Percentiles rank a stretch among this genome's conserved stretches.
Conservation (phyloP, 371 early-diverging fungal genomes). For the Mucor circinelloides region DNA sequence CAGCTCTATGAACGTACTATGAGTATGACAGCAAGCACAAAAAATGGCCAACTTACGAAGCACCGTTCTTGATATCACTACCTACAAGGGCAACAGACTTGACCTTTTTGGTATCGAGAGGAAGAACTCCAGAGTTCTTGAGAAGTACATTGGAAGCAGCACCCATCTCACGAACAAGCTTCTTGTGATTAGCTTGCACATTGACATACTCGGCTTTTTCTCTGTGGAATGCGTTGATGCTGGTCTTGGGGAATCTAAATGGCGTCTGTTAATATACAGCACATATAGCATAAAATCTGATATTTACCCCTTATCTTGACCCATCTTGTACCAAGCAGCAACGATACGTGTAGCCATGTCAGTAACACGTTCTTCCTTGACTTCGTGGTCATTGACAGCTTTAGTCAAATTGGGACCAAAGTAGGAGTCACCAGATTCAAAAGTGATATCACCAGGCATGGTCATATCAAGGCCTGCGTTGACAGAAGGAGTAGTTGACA, state of each 20-base stretch:
- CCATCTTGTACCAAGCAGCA: constrained; percentile 54
- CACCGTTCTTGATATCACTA: constrained; percentile 42
- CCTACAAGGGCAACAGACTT: constrained; percentile 54
- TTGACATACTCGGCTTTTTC: constrained; percentile 27
- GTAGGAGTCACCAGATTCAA: constrained; percentile 23
- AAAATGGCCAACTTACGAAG: constrained; percentile 18
- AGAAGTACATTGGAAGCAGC: constrained; percentile 57
- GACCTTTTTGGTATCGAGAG: constrained; percentile 28
- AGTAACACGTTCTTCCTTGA: constrained; percentile 40
- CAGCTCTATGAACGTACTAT: not conserved
- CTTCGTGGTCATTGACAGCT: constrained; percentile 30
- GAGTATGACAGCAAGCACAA: too few species aligned
- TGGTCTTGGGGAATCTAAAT: constrained; percentile 36
- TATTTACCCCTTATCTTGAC: constrained; percentile 38
- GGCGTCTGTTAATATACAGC: not conserved
- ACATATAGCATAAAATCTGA: not conserved
- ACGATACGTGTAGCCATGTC: constrained; percentile 65
- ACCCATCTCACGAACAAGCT: constrained; percentile 45
- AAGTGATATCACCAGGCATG: constrained; percentile 55
- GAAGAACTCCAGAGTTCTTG: constrained; percentile 43
- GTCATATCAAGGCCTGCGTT: constrained; percentile 60
- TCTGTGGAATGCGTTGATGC: constrained; percentile 31
- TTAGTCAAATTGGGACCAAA: constrained; percentile 41
- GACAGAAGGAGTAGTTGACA: constrained; percentile 33
- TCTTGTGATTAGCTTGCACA: constrained; percentile 45